These are phyloP conservation scores for Eucalyptus erythrocorys DNA, from an alignment of 345 rosid species.

Conservation along the genomic window DNA sequence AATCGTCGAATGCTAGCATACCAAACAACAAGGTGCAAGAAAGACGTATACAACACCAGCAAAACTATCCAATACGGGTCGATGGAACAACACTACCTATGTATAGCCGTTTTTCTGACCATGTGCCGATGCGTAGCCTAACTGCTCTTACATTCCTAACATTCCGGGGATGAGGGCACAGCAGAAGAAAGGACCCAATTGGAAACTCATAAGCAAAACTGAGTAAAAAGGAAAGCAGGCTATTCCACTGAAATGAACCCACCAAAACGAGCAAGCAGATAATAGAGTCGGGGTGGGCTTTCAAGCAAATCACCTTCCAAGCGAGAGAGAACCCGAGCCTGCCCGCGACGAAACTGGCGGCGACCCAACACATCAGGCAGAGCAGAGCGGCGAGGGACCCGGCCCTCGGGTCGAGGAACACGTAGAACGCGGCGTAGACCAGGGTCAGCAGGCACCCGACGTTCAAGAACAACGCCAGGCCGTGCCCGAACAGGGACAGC, in stretches of 20 bases:
- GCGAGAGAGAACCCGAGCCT: constrained; percentile 41
- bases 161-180: background rate
- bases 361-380: constrained; percentile 33
- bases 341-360: constrained; percentile 19
- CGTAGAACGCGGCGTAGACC: constrained; percentile 28
- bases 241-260: background rate
- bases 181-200: background rate
- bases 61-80: background rate
- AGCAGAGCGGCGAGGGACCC: constrained; percentile 52
- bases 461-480: constrained; percentile 21
- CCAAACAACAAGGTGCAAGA: background rate
- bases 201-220: background rate
- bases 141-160: background rate
- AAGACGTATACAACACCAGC: background rate
- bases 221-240: background rate
- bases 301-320: constrained; percentile 30
- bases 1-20: background rate
- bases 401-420: constrained; percentile 40
- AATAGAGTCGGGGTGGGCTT: background rate
- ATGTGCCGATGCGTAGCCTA: background rate
- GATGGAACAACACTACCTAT: background rate
- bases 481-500: constrained; percentile 17
- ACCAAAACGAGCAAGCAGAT: background rate
- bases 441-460: constrained; percentile 35
- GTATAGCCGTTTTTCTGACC: background rate